These are phyloP conservation scores for Aureobasidium uvarum DNA, from an alignment of 2,329 filamentous ascomycete species.

Conservation along the genomic window DNA sequence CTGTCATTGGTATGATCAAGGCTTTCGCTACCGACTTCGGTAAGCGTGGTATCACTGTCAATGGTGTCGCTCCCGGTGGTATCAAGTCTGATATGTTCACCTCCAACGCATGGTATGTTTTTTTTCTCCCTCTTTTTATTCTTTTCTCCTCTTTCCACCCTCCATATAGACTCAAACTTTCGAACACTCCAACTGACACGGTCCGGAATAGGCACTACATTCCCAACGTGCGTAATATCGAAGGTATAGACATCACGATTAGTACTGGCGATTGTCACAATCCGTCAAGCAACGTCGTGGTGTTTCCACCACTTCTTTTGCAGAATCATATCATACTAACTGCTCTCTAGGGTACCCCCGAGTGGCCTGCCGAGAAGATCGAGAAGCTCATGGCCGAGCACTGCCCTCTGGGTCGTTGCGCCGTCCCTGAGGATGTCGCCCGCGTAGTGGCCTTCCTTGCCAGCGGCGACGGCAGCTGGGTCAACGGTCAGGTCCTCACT, in stretches of 20 bases:
- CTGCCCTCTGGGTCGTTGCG: constrained; percentile 51
- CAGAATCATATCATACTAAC: too few species aligned
- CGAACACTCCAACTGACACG: too few species aligned
- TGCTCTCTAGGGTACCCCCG: too few species aligned
- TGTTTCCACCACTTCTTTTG: too few species aligned
- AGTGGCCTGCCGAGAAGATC: constrained; percentile 51
- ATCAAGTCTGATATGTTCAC: constrained; percentile 74
- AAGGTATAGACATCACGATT: too few species aligned
- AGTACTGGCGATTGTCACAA: too few species aligned
- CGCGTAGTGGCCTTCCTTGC: constrained; percentile 43
- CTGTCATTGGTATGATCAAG: constrained; percentile 70
- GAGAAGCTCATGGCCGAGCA: constrained; percentile 51
- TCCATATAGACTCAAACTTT: too few species aligned
- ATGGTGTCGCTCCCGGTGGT: constrained; percentile 69
- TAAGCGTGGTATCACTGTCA: constrained; percentile 65
- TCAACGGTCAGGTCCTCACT: constrained; percentile 46
- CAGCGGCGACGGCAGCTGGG: constrained; percentile 43
- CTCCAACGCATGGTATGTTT: constrained; percentile 35
- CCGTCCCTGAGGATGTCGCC: constrained; percentile 47
- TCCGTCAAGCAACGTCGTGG: too few species aligned
- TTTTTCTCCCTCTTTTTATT: too few species aligned
- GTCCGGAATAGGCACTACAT: too few species aligned
- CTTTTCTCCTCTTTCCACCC: too few species aligned
- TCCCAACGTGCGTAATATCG: too few species aligned
- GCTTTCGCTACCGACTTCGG: constrained; percentile 70